phyloP scores from a whole-genome alignment of 306 rosid species.

The Erythrophleum fordii region DNA sequence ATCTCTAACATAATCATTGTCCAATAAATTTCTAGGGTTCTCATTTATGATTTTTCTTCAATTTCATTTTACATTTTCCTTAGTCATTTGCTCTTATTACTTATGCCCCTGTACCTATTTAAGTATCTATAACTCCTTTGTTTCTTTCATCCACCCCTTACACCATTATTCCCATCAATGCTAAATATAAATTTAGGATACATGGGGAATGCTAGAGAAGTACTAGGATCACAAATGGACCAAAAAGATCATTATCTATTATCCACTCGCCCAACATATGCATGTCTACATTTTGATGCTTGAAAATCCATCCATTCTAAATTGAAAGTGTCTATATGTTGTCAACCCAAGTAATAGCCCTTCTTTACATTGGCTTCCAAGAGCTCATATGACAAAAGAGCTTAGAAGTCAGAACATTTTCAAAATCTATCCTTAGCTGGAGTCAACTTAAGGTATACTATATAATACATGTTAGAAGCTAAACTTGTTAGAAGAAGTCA shows the following conservation, averaged over 20 bases:
- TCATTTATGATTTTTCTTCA: not conserved
- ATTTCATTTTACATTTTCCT: too few relatives aligned
- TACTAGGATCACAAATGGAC: not conserved
- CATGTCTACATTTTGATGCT: too few relatives aligned
- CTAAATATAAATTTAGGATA: not conserved
- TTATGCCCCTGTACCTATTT: not conserved
- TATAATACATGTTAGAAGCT: constrained; percentile 17
- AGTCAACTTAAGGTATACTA: too few relatives aligned
- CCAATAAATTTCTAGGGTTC: too few relatives aligned
- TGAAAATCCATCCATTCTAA: not conserved
- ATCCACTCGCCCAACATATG: not conserved
- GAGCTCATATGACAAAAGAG: not conserved
- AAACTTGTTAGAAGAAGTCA: constrained; percentile 20
- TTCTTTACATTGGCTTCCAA: not conserved
- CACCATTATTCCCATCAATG: not conserved
- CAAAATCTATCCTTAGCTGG: too few relatives aligned
- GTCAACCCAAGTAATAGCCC: not conserved
- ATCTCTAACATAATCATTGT: too few relatives aligned
- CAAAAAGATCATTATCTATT: not conserved
- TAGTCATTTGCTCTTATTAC: not conserved
- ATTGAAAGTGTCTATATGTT: not conserved
- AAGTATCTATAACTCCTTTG: not conserved
- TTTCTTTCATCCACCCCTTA: not conserved
- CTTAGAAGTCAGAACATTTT: not conserved
- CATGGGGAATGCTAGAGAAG: not conserved